Base-by-base conservation (phyloP, 2,329 filamentous ascomycete genomes). In the Mariannaea sp. region DNA sequence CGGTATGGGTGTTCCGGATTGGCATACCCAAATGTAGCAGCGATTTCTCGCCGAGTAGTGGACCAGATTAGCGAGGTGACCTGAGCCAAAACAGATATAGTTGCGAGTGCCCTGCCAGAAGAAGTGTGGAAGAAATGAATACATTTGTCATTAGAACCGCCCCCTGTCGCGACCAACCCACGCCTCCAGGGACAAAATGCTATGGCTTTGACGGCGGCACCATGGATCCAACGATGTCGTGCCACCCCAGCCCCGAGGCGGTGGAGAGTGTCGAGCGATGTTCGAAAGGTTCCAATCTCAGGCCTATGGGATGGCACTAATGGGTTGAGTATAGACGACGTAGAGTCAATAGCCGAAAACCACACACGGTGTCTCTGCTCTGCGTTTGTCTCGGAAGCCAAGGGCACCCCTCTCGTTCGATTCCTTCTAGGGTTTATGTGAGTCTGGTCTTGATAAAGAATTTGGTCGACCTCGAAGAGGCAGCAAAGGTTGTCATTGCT, bases 101-200 rank as follows among this genome's bases (percentile, higher is more conserved):
- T 95, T 2, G 93, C 92, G 24, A 99, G 81, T 53, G 86, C 86
- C 2, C 90, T 85, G 4, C 93, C 94, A 0, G 92, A 92, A 16
- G 81, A 80, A 1, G 90, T 89, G 71, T 97, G 92, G 72, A 89
- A 97, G 76, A 99, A 99, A 73, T 96, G 92, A 53, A 99, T 96
- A 70, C 91, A 91, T 64, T 91, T 90, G 74, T 99, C 93, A 66
- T 95, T 96, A 39, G 90, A 93, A 19, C 94, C 94, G 32, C 94
- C 93, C 3, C 94, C 92, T 1, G 93, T 95, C 12, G 94, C 94
- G 32, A 99, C 74, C 4, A 99, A 80, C 3, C 88, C 89, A 19
- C 89, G 84, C 51, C 93, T 89, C 93, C 92, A 99, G 0, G 94
- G 93, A 58, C 93, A 96, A 72, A 97, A 97, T 2, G 94, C 92